Conservation (phyloP, 2,329 filamentous ascomycete species). For the Pyrenophora tritici-repentis region DNA sequence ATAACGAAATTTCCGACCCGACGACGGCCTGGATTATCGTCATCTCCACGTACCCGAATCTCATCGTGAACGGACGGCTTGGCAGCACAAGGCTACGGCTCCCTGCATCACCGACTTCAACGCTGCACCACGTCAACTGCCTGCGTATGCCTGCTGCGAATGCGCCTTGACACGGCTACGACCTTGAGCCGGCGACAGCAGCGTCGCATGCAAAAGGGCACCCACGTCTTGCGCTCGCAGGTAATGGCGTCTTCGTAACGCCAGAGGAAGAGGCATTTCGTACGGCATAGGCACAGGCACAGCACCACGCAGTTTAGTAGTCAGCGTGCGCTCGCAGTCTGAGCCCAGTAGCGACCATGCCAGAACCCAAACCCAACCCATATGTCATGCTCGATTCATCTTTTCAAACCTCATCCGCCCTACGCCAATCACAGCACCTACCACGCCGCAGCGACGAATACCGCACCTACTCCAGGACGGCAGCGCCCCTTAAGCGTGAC, state of each 20-base stretch:
- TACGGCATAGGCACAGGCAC: constrained; percentile 6
- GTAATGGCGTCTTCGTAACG: constrained; percentile 31
- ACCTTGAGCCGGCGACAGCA: constrained; percentile 12
- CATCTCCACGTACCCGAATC: constrained; percentile 1
- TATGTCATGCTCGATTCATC: constrained; percentile 42
- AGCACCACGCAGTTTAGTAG: background rate
- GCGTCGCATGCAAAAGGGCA: constrained; percentile 25
- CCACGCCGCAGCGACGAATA: constrained; percentile 36
- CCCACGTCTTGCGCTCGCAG: constrained; percentile 15
- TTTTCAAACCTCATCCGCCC: constrained; percentile 33
- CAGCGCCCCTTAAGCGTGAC: constrained; percentile 28
- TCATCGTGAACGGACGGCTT: constrained; percentile 22
- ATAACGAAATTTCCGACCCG: constrained; percentile 2
- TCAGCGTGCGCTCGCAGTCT: background rate
- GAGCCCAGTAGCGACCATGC: constrained; percentile 25
- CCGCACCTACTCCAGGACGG: constrained; percentile 27
- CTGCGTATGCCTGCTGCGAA: background rate
- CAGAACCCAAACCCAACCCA: constrained; percentile 27
- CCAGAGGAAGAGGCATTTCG: constrained; percentile 5
- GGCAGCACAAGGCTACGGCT: constrained; percentile 25
- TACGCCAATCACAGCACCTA: constrained; percentile 34
- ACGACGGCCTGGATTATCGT: constrained; percentile 3
- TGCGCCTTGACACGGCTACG: constrained; percentile 7
- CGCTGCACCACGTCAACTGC: constrained; percentile 18
- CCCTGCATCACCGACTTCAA: constrained; percentile 32